A percentile compares a stretch with the other conserved stretches of the same genome.
phyloP scores from a whole-genome alignment of 164 flowering plant species.

The Vitis rupestris region DNA sequence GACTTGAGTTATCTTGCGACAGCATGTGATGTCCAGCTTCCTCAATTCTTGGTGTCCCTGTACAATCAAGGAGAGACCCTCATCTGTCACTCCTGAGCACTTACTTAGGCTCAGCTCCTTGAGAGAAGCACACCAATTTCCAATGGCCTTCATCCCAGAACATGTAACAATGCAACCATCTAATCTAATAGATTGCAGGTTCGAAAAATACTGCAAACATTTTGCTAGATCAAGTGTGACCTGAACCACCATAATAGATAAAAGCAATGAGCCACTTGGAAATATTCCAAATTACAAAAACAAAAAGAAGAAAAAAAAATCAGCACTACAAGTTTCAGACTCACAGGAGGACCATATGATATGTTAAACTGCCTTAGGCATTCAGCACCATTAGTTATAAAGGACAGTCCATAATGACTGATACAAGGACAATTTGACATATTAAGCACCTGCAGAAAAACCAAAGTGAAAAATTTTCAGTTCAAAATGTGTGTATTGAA shows the following conservation, averaged over 20 bases:
- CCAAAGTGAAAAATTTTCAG: no score
- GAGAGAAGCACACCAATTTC: conserved; percentile 19
- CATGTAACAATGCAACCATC: conserved; percentile 31
- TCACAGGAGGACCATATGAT: conserved; percentile 27
- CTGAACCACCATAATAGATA: conserved; percentile 12
- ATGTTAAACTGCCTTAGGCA: conserved; percentile 17
- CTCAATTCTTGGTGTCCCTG: conserved; percentile 15
- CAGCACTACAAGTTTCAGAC: conserved; percentile 6
- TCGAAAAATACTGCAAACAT: conserved; percentile 15
- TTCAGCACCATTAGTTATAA: conserved; percentile 22
- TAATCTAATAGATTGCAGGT: conserved; percentile 25
- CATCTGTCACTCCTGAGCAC: conserved; percentile 36
- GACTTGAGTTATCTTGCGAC: conserved; percentile 30
- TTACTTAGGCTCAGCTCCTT: conserved; percentile 37
- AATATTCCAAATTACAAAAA: neutral
- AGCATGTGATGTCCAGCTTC: conserved; percentile 33
- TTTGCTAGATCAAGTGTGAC: conserved; percentile 23
- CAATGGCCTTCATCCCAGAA: conserved; percentile 26
- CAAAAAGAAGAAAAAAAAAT: neutral
- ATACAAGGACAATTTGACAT: conserved; percentile 20
- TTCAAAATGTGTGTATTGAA: no score
- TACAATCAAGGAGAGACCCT: conserved; percentile 23
- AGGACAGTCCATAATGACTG: conserved; percentile 17
- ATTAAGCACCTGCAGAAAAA: conserved; percentile 16
- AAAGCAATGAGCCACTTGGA: neutral